These are phyloP conservation scores for Lablab purpureus DNA, from an alignment of 306 rosid genomes.

Conservation along the genomic window DNA sequence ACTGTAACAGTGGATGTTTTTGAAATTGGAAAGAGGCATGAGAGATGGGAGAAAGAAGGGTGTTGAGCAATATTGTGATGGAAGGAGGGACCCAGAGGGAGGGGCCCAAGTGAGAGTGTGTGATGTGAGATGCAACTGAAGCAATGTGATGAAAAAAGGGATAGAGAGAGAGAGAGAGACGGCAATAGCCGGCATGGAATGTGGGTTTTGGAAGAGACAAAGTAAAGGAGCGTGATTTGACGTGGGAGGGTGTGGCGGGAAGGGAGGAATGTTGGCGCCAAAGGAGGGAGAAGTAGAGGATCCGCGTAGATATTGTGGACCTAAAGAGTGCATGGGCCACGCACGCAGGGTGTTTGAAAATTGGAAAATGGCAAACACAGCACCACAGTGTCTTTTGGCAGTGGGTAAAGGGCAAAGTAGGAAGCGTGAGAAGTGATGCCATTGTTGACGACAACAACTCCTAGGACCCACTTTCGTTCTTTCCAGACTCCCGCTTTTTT, in stretches of 20 bases:
- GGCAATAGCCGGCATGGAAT: conserved; percentile 31
- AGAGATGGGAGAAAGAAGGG: conserved; percentile 10
- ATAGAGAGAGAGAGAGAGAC: not conserved
- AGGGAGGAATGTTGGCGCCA: conserved; percentile 60
- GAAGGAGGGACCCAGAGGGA: not conserved
- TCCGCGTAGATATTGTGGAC: conserved; percentile 11
- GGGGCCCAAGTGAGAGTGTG: not conserved
- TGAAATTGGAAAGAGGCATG: conserved; percentile 28
- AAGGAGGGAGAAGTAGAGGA: conserved; percentile 11
- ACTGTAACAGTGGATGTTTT: not conserved
- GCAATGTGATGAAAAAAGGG: not conserved
- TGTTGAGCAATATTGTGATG: not conserved
- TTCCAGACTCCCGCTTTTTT: not conserved
- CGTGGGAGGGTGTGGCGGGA: conserved; percentile 57
- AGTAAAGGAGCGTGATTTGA: conserved; percentile 45
- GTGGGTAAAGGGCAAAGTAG: conserved; percentile 40
- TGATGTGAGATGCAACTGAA: conserved; percentile 35
- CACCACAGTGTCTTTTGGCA: conserved; percentile 33
- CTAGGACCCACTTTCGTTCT: not conserved
- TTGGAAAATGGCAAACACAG: not conserved
- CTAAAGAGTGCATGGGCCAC: not conserved
- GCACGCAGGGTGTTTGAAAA: conserved; percentile 15
- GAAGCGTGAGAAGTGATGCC: not conserved
- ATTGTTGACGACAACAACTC: not conserved
- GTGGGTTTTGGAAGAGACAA: not conserved